Percentiles rank a stretch among this genome's conserved stretches.
phyloP scores from a whole-genome alignment of 208 protist species.

The Leishmania amazonensis region DNA sequence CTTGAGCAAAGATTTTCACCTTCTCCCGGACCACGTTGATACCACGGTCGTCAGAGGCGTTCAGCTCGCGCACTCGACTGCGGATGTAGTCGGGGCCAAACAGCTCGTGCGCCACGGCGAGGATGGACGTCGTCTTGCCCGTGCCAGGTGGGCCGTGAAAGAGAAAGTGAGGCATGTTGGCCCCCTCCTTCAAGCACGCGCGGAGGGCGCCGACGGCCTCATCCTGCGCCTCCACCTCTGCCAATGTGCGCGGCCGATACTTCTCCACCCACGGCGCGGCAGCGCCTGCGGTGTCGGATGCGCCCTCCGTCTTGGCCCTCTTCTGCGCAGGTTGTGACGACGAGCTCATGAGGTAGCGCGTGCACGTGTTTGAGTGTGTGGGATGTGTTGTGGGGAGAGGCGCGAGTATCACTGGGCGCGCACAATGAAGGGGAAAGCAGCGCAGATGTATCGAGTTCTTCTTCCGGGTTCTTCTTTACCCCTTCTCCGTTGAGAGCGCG shows the following conservation, averaged over 20 bases:
- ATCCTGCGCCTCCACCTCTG: constrained; percentile 96
- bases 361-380: not conserved
- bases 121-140: constrained; percentile 99
- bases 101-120: constrained; percentile 97
- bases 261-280: constrained; percentile 91
- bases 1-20: constrained; percentile 98
- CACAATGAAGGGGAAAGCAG: not conserved
- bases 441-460: not conserved
- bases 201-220: constrained; percentile 94
- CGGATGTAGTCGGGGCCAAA: constrained; percentile 94
- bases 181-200: constrained; percentile 76
- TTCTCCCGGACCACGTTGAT: constrained; percentile 99
- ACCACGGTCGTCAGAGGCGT: constrained; percentile 99
- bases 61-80: constrained; percentile 98
- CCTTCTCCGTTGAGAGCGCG: not conserved
- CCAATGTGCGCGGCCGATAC: constrained; percentile 93
- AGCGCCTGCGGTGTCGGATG: constrained; percentile 10
- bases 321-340: constrained; percentile 27
- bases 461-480: not conserved
- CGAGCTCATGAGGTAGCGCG: constrained; percentile 10
- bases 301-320: constrained; percentile 29
- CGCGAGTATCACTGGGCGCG: not conserved
- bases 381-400: not conserved
- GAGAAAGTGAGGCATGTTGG: constrained; percentile 99
- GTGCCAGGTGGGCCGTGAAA: constrained; percentile 99